Evolutionary conservation across 2,329 filamentous ascomycete species (phyloP), one percentile per base, ranked within the genome.

Genomic region (Lachnellula arida): DNA sequence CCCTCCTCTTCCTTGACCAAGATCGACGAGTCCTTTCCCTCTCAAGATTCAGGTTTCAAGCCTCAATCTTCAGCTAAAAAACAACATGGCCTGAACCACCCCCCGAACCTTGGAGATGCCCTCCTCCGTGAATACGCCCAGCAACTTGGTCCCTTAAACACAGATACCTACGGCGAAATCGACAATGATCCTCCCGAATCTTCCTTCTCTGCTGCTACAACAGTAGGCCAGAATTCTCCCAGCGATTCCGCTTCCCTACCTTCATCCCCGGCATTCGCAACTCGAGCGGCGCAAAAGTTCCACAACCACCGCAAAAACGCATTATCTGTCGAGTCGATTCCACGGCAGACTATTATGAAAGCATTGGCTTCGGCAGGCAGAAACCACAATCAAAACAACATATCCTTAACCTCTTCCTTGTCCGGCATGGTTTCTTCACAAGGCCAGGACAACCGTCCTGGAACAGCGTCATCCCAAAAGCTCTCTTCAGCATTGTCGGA

Each of bases 271-370:
- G 58, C 61, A 0, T 68, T 64, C 43, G 47, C 62, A 23, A 55
- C 58, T 32, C 61, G 50, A 25, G 25, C 59, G 11, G 39, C 57
- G 17, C 63, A 60, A 39, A 46, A 51, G 22, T 61, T 62, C 46
- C 60, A 64, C 22, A 51, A 52, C n/a, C 67, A 68, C 49, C 60
- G 61, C 52, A 67, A 69, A 57, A 65, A 65, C 68, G 68, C 67
- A 6, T 56, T 69, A 34, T 69, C 73, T 60, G 63, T 70, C 48
- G 68, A 71, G 51, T 65, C 68, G 6, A 62, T 92, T 62, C 88
- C 89, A 12, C 84, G 85, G 60, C 89, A 93, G 73, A 93, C 89
- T 54, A 85, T 91, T 67, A 84, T 92, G 76, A 92, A 94, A 75
- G 89, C 88, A 5, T 74, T 93, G 63, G 87, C 87, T 54, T 91